These are phyloP conservation scores for Flaveria floridana DNA, from an alignment of 140 eudicot species.

Conservation along the genomic window DNA sequence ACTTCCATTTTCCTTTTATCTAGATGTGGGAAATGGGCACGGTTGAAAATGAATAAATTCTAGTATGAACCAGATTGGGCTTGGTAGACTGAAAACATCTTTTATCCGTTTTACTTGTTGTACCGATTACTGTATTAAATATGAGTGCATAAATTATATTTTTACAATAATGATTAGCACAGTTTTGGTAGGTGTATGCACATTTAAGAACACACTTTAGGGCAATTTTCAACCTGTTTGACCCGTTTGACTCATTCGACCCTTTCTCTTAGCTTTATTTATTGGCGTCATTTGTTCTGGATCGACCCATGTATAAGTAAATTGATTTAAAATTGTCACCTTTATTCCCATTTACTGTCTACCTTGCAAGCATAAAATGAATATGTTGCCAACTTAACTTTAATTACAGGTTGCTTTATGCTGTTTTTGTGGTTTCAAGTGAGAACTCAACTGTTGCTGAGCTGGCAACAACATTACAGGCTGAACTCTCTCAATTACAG, in stretches of 20 bases:
- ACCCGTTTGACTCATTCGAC: not conserved
- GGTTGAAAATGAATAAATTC: not conserved
- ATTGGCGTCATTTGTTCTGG: not conserved
- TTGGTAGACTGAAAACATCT: not conserved
- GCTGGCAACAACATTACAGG: constrained; percentile 88
- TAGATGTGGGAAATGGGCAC: not conserved
- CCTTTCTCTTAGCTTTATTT: not conserved
- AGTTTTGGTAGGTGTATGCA: not conserved
- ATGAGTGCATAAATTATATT: constrained; percentile 2
- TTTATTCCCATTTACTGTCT: not conserved
- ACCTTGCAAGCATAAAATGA: not conserved
- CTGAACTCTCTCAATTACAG: constrained; percentile 90
- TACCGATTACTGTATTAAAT: not conserved
- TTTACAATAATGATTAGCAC: not conserved
- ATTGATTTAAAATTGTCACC: not conserved
- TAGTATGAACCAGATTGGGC: not conserved
- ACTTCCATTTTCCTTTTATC: not conserved
- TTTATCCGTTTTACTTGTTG: not conserved
- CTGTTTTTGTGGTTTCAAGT: constrained; percentile 97
- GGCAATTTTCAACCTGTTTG: not conserved
- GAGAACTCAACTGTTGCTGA: constrained; percentile 98
- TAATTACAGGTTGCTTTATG: constrained; percentile 82
- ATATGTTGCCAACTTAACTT: constrained; percentile 1
- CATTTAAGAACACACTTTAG: not conserved
- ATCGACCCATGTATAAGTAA: not conserved